Percentiles rank a stretch among this genome's conserved stretches.
phyloP scores from a whole-genome alignment of 1,284 basidiomycete genomes.

The Cutaneotrichosporon dermatis region DNA sequence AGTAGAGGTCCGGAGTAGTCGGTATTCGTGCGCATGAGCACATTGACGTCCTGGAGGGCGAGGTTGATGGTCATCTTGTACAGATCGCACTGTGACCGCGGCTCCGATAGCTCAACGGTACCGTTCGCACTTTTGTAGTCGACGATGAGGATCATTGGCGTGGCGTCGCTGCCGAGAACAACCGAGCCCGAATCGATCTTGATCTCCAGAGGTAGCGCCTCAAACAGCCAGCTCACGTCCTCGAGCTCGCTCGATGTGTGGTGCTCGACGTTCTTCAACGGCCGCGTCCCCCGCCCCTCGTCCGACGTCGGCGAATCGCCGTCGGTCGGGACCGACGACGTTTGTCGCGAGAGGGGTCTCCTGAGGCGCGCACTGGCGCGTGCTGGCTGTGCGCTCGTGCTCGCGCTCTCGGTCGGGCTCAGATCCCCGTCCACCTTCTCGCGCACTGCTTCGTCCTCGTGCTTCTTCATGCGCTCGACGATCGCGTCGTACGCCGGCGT shows the following conservation, averaged over 20 bases:
- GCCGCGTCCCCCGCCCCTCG: too few relatives aligned
- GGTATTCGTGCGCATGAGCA: constrained; percentile 70
- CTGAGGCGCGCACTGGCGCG: background rate
- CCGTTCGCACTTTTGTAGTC: constrained; percentile 71
- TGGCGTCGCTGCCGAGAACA: constrained; percentile 75
- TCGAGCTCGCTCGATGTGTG: background rate
- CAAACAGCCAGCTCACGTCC: constrained; percentile 52
- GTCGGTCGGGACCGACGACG: background rate
- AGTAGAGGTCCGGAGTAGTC: constrained; percentile 65
- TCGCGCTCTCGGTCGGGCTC: constrained; percentile 6
- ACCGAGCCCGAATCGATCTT: constrained; percentile 69
- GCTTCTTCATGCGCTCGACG: constrained; percentile 62
- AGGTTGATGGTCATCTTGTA: constrained; percentile 74
- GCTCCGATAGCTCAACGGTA: constrained; percentile 69
- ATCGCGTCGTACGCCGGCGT: constrained; percentile 83
- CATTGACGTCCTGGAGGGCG: constrained; percentile 61
- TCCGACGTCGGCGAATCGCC: background rate
- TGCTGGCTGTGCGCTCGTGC: background rate
- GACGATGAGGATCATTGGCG: constrained; percentile 69
- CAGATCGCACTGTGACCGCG: constrained; percentile 69
- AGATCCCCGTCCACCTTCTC: background rate
- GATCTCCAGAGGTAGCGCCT: constrained; percentile 74
- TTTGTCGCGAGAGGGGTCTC: background rate
- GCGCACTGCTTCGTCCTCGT: constrained; percentile 19
- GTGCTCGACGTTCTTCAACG: background rate